Evolutionary conservation across 2,329 filamentous ascomycete genomes (phyloP), one percentile per base, ranked within the genome.

Genomic region (Pochonia chlamydosporia): DNA sequence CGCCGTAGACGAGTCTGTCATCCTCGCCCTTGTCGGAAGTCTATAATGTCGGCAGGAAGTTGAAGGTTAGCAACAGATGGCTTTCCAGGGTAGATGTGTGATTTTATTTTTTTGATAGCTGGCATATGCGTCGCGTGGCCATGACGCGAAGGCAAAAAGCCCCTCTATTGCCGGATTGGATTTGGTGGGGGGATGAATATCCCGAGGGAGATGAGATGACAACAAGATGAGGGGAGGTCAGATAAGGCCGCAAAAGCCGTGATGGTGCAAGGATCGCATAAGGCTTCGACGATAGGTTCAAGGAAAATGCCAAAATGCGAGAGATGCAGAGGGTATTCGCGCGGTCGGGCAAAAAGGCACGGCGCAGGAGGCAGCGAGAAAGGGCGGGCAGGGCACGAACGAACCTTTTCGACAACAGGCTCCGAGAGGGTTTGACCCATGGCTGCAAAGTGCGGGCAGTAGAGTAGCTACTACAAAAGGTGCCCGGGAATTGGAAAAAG

Each of bases 391-490:
- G n/a, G n/a, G n/a, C n/a, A n/a, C n/a, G n/a, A 50, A 62, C 64
- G 56, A 56, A 99, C 93, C 91, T 99, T 99, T 68, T 97, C 93
- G 70, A 96, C 87, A 64, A 99, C 91, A 63, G 93, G 93, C 79
- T 99, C 93, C 64, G 92, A 97, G 66, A 99, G 85, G 71, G 93
- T 99, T 79, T 99, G 93, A 81, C 93, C 93, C 93, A 99, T 99
- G 73, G 55, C 56, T 63, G 46, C 57, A 50, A 50, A 57, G 56
- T 56, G 51, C 55, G 53, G 58, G 56, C 46, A 52, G 53, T 45
- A 58, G 54, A 55, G 52, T 36, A 53, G 57, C 57, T 59, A 54
- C 47, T 55, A 53, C 53, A 52, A 55, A n/a, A 54, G 48, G 46
- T 43, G 50, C 49, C 52, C 46, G 47, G 44, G 47, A 48, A 46